Base-by-base conservation (phyloP, 2,329 filamentous ascomycete species). In the Ceratocystis diversiconidia region DNA sequence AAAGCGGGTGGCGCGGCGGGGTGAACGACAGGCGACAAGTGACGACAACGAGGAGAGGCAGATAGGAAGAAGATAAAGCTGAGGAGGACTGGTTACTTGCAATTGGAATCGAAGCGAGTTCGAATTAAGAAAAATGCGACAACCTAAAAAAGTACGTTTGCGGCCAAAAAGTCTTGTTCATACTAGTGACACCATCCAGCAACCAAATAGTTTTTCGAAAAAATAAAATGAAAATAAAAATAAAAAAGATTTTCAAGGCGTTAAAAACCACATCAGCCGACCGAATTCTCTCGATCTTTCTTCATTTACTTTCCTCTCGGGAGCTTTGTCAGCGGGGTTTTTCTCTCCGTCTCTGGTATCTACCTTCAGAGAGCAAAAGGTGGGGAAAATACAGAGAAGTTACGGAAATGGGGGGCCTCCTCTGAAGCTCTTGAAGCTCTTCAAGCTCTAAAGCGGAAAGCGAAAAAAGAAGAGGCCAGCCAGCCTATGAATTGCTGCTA, bases 81-180 rank as follows among this genome's bases (percentile, higher is more conserved):
- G 25, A 44, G 61, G 6, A 32, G 32, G 8, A 36, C 32, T 36
- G 32, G 12, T 41, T 41, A 41, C 36, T 41, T 41, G 36, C 12
- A 62, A 62, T 46, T 62, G 61, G 19, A 48, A 48, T 48, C 8
- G 46, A n/a, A 48, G 6, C 46, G 46, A 48, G 46, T 48, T 59
- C 52, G n/a, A 61, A 61, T 43, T 43, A 41, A 41, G 36, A 41
- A 41, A 41, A 41, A 41, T 41, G 36, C 36, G 36, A 41, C 36
- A 41, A 15, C 36, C 36, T 15, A 41, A 41, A 41, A 15, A 41
- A 41, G 36, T 41, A 41, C 36, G 36, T 41, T 41, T 41, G 36
- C 36, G 36, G 36, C 10, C 36, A 64, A 59, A 57, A 41, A 57
- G 10, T 12, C 36, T 15, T 12, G 36, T 15, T 41, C 36, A 41